Evolutionary conservation across 2,329 filamentous ascomycete species (phyloP).

Genomic region (Fusarium nygamai): DNA sequence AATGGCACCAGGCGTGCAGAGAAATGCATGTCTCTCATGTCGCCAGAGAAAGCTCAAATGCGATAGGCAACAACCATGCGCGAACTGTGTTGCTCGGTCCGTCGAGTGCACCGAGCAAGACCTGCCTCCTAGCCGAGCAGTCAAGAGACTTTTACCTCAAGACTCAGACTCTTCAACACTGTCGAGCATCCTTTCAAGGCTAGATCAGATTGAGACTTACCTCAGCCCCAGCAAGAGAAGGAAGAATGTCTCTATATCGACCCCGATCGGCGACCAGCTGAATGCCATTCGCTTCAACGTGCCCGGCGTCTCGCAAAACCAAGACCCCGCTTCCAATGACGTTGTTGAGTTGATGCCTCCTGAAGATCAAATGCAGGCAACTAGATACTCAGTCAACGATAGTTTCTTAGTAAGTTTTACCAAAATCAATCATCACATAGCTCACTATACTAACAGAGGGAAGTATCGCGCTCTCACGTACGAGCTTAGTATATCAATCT

Average conservation of each 20-base stretch:
- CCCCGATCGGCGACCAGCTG: background rate
- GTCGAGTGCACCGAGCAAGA: background rate
- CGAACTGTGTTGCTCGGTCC: background rate
- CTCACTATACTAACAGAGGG: accelerated
- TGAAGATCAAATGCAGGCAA: background rate
- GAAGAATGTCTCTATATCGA: accelerated
- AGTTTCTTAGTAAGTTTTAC: background rate
- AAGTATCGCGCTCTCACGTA: background rate
- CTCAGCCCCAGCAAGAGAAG: background rate
- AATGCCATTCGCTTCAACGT: background rate
- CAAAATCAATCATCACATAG: accelerated
- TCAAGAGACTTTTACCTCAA: background rate
- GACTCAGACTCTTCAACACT: background rate
- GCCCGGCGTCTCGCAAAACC: accelerated
- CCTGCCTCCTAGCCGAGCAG: background rate
- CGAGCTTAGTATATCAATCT: background rate
- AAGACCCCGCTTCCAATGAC: no score
- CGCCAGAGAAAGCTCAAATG: background rate
- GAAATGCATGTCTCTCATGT: background rate
- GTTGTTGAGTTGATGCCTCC: background rate
- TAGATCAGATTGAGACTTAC: background rate
- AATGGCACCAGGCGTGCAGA: background rate
- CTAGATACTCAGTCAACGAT: background rate
- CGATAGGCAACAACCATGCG: background rate
- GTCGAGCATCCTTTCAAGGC: background rate